Base-by-base conservation (phyloP, 306 rosid species). In the Astragalus glycyphyllos region DNA sequence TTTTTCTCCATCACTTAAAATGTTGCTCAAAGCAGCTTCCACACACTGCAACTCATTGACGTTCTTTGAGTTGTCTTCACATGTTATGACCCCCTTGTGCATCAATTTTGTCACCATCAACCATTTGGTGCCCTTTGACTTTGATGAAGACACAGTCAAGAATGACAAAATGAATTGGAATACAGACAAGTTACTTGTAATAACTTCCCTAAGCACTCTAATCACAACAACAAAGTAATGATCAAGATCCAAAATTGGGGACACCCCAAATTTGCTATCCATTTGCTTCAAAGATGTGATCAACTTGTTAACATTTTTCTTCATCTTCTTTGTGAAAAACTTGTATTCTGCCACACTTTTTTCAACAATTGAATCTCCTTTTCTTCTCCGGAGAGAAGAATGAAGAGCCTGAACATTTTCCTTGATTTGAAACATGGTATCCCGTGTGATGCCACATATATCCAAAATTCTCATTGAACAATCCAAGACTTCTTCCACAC, bases 151-250 rank as follows among this genome's bases (percentile, higher is more conserved):
- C 5, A 17, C 6, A 17, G 6, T 17, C 10, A 61, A 40, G 6
- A 61, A 61, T 40, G 68, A 61, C 16, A 61, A 61, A 16, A 61
- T 61, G 50, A 61, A 5, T 40, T 61, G 68, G 44, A 61, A 40
- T 16, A 61, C 2, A 17, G 68, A 10, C 9, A 61, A 40, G 9
- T 61, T 61, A 5, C 17, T 40, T 61, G 34, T 13, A 16, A 61
- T 61, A 14, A 16, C 68, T 16, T 61, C 68, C 14, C 50, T 61
- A 16, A 40, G 13, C 1, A 61, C 68, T 61, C 50, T 61, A 40
- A 61, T 61, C 48, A 61, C 8, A 61, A 6, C 42, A 40, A 9
- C 6, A 61, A 61, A 4, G 5, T 61, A 50, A 40, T 61, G 11
- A 17, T 61, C 68, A 61, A 61, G 49, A 9, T 61, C 68, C 11